Conservation (phyloP, 208 protist genomes). For the Crithidia expoeki region DNA sequence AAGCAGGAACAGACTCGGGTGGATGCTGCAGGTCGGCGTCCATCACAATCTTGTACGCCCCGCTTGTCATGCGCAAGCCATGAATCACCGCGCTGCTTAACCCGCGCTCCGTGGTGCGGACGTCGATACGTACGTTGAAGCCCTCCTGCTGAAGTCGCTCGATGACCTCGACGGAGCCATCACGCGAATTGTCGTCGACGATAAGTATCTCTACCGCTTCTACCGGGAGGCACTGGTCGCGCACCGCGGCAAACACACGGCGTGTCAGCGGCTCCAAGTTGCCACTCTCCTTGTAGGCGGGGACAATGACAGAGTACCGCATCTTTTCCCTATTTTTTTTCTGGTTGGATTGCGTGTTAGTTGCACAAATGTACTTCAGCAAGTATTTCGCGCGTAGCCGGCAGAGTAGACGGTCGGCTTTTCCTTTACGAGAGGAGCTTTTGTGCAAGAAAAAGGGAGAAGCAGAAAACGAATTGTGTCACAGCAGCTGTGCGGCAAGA, state of each 20-base stretch:
- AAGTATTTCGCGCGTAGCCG: no score
- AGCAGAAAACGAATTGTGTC: no score
- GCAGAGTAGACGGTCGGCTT: no score
- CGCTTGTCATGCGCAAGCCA: constrained; percentile 63
- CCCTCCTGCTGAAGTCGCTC: constrained; percentile 58
- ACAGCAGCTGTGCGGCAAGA: no score
- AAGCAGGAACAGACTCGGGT: constrained; percentile 75
- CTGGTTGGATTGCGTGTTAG: neutral
- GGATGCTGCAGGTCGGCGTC: constrained; percentile 94
- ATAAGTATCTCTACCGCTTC: constrained; percentile 77
- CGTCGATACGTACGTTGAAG: constrained; percentile 76
- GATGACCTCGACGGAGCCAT: constrained; percentile 86
- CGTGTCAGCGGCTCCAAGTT: constrained; percentile 79
- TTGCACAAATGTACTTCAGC: no score
- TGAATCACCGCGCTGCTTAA: constrained; percentile 90
- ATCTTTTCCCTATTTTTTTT: constrained; percentile 1
- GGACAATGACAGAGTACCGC: constrained; percentile 83
- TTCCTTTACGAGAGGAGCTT: no score
- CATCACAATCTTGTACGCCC: constrained; percentile 86
- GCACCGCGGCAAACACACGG: constrained; percentile 74
- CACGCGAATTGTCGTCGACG: constrained; percentile 90
- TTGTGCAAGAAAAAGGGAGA: no score
- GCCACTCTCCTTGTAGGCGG: constrained; percentile 86
- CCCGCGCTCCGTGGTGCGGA: constrained; percentile 82
- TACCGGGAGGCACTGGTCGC: constrained; percentile 40